Percentiles rank a stretch among this genome's conserved stretches.
These are phyloP conservation scores for Ramularia endophylla DNA, from an alignment of 2,329 filamentous ascomycete species.

Conservation along the genomic window DNA sequence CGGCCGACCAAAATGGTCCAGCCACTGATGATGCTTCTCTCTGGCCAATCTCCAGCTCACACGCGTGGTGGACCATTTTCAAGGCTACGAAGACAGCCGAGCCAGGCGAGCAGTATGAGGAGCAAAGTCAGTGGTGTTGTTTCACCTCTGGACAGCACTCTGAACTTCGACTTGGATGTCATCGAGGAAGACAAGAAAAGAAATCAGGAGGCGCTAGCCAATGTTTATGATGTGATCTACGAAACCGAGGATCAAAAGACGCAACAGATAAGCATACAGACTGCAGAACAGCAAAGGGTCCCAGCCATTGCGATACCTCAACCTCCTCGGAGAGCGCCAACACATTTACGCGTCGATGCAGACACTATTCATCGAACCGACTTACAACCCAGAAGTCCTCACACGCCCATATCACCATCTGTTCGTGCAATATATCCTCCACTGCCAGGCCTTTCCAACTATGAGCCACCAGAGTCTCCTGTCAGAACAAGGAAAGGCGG, in stretches of 20 bases:
- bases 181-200: constrained; percentile 68
- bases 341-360: constrained; percentile 17
- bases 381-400: constrained; percentile 32
- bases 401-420: constrained; percentile 27
- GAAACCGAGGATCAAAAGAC: constrained; percentile 61
- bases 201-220: constrained; percentile 77
- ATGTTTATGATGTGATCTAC: constrained; percentile 87
- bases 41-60: constrained; percentile 26
- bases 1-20: constrained; percentile 55
- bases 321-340: not conserved
- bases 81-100: constrained; percentile 21
- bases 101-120: constrained; percentile 22
- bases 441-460: not conserved
- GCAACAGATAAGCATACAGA: constrained; percentile 4
- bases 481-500: no score
- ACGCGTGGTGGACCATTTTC: constrained; percentile 22
- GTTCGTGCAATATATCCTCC: constrained; percentile 46
- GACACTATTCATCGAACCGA: constrained; percentile 10
- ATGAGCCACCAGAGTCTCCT: not conserved
- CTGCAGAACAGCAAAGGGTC: not conserved
- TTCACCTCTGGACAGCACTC: no score
- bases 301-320: not conserved
- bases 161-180: constrained; percentile 66
- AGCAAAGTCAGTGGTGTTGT: constrained; percentile 42
- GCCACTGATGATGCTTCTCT: constrained; percentile 31